These are phyloP conservation scores for Symbiotaphrina buchneri DNA, from an alignment of 495 filamentous ascomycete genomes.

Conservation along the genomic window DNA sequence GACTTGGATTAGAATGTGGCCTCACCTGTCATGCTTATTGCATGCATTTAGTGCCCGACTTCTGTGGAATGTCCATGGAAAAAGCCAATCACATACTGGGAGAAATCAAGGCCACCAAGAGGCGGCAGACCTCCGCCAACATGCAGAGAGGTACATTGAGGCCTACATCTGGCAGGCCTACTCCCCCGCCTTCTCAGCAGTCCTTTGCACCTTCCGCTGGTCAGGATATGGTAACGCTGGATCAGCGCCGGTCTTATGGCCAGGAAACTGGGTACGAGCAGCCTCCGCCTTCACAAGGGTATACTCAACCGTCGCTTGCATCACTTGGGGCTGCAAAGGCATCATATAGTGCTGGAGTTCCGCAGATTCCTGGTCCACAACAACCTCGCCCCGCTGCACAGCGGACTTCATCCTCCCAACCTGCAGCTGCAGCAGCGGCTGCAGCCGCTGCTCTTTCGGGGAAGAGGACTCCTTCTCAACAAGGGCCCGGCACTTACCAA, in stretches of 20 bases:
- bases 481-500: conserved; percentile 13
- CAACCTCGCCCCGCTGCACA: conserved; percentile 17
- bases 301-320: conserved; percentile 12
- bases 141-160: conserved; percentile 47
- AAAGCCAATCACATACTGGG: conserved; percentile 80
- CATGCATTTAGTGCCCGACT: conserved; percentile 90
- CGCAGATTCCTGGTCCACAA: conserved; percentile 14
- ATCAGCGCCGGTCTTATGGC: conserved; percentile 25
- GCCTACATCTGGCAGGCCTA: conserved; percentile 18
- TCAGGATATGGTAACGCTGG: conserved; percentile 17
- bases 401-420: conserved; percentile 20
- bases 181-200: conserved; percentile 14
- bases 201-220: conserved; percentile 13
- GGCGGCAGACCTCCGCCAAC: conserved; percentile 23
- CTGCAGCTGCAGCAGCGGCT: conserved; percentile 23
- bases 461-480: conserved; percentile 14
- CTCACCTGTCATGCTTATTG: conserved; percentile 83
- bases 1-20: conserved; percentile 46
- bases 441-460: conserved; percentile 19
- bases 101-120: conserved; percentile 37
- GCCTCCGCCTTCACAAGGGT: conserved; percentile 16
- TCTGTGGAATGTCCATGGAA: conserved; percentile 99
- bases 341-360: conserved; percentile 12
- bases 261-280: conserved; percentile 17
- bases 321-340: conserved; percentile 25